phyloP scores from a whole-genome alignment of 179 eudicot genomes.

The Patellifolia procumbens region DNA sequence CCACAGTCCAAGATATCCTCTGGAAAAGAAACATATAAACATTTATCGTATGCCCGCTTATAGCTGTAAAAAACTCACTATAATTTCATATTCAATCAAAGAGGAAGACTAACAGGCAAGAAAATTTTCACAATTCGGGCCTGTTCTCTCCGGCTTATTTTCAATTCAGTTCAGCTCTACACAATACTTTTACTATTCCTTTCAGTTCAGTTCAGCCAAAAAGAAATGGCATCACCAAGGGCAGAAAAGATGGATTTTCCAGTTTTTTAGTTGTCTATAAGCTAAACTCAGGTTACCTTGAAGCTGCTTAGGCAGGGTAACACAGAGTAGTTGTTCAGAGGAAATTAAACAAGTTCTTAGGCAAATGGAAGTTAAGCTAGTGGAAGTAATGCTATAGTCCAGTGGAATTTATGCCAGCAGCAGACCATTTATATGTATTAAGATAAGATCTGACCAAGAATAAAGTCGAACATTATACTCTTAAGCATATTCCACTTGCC shows the following conservation, averaged over 20 bases:
- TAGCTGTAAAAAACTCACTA: background rate
- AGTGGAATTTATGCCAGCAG: too few species aligned
- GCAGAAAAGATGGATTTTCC: background rate
- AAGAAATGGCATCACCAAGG: background rate
- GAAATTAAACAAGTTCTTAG: background rate
- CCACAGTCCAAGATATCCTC: constrained; percentile 81
- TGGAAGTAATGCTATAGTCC: background rate
- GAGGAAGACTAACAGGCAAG: background rate
- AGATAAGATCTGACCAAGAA: too few species aligned
- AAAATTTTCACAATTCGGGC: too few species aligned
- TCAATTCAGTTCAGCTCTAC: too few species aligned
- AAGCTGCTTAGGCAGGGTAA: background rate
- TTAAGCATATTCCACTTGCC: too few species aligned
- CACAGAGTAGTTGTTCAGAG: background rate
- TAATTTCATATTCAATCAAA: background rate
- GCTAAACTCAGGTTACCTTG: background rate
- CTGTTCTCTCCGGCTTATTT: too few species aligned
- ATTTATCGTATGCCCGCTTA: background rate
- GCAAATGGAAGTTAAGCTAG: background rate
- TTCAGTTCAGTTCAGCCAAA: background rate
- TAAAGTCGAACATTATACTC: too few species aligned
- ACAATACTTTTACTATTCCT: too few species aligned
- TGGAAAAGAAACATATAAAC: constrained; percentile 26
- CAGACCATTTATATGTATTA: too few species aligned
- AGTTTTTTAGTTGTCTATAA: background rate